Percentiles rank a stretch among this genome's conserved stretches.
phyloP scores from a whole-genome alignment of 2,329 filamentous ascomycete species.

The Chaetomiaceae sp. region DNA sequence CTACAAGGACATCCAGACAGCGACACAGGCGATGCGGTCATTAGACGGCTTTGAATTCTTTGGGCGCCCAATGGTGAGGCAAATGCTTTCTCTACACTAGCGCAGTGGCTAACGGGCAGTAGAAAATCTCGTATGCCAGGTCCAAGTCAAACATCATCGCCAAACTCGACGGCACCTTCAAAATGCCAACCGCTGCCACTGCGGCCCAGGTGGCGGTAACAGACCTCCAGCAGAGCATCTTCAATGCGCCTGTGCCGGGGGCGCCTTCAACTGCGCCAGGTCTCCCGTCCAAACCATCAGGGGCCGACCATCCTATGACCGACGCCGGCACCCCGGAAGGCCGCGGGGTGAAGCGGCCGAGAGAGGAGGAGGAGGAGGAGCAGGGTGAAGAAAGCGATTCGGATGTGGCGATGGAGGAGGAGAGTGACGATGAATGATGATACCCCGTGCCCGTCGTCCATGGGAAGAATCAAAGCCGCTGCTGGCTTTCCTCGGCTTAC shows the following conservation, averaged over 20 bases:
- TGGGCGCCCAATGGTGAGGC: slow-evolving; percentile 73
- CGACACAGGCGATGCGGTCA: slow-evolving; percentile 87
- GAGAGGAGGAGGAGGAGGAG: slow-evolving; percentile 64
- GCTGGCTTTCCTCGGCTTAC: slow-evolving; percentile 27
- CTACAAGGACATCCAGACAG: slow-evolving; percentile 84
- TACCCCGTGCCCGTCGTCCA: slow-evolving; percentile 2
- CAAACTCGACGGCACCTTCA: slow-evolving; percentile 88
- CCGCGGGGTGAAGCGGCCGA: slow-evolving; percentile 64
- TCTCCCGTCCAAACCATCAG: slow-evolving; percentile 47
- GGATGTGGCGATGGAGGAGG: slow-evolving; percentile 57
- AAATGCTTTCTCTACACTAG: background rate
- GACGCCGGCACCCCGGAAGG: slow-evolving; percentile 51
- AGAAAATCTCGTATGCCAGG: slow-evolving; percentile 92
- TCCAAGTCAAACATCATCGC: slow-evolving; percentile 82
- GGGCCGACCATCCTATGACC: slow-evolving; percentile 45
- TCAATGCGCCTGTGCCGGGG: slow-evolving; percentile 59
- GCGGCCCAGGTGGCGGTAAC: slow-evolving; percentile 60
- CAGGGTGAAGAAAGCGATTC: slow-evolving; percentile 70
- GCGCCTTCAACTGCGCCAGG: slow-evolving; percentile 35
- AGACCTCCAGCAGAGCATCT: slow-evolving; percentile 74
- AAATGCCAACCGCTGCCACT: slow-evolving; percentile 55
- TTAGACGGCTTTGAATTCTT: slow-evolving; percentile 83
- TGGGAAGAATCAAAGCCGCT: too few species aligned
- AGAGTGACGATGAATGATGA: slow-evolving; percentile 65
- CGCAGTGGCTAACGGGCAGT: slow-evolving; percentile 12